These are phyloP conservation scores for Panus rudis DNA, from an alignment of 768 basidiomycete species.

Conservation along the genomic window DNA sequence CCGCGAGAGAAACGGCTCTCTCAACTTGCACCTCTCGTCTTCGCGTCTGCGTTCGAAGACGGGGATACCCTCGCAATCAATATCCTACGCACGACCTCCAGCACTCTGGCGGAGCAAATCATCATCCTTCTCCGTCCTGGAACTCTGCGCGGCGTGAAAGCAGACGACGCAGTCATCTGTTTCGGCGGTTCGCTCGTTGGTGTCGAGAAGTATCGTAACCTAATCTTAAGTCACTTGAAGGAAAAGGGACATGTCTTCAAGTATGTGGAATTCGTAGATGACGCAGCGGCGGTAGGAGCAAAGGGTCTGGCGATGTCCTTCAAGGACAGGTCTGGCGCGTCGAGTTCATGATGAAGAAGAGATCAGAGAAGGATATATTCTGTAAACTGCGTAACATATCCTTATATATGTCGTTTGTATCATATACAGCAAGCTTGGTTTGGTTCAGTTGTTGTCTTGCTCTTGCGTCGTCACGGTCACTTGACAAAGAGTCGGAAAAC, in stretches of 20 bases:
- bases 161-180: slow-evolving; percentile 55
- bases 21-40: slow-evolving; percentile 69
- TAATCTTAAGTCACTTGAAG: slow-evolving; percentile 48
- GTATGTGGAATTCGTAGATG: slow-evolving; percentile 59
- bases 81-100: slow-evolving; percentile 47
- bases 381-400: too few relatives aligned
- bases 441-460: too few relatives aligned
- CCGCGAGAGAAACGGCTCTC: slow-evolving; percentile 71
- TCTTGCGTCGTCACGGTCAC: too few relatives aligned
- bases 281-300: slow-evolving; percentile 63
- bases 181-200: slow-evolving; percentile 78
- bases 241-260: slow-evolving; percentile 56
- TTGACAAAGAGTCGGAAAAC: too few relatives aligned
- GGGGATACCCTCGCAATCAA: slow-evolving; percentile 56
- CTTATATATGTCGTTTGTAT: too few relatives aligned
- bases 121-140: slow-evolving; percentile 43
- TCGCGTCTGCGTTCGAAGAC: slow-evolving; percentile 66
- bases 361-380: background rate
- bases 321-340: background rate
- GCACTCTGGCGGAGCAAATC: slow-evolving; percentile 52
- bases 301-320: slow-evolving; percentile 36
- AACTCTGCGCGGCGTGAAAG: slow-evolving; percentile 30
- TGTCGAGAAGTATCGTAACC: slow-evolving; percentile 48
- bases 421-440: too few relatives aligned
- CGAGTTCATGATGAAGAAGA: background rate